Evolutionary conservation across 805 yeast genomes (phyloP).

Genomic region (Ogataea methanolica): DNA sequence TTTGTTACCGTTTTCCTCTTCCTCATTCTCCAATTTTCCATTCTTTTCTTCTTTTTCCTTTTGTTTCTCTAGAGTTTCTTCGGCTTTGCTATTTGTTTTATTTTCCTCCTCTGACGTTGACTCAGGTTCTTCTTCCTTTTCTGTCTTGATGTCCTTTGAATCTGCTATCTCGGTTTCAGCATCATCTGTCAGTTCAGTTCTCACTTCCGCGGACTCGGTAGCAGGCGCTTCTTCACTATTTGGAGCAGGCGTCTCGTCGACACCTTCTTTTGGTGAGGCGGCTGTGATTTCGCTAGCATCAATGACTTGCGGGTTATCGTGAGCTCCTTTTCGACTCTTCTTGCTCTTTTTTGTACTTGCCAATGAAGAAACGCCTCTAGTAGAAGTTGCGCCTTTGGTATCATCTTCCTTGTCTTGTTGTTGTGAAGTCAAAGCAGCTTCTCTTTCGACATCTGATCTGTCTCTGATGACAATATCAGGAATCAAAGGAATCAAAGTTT

Average conservation of each 20-base stretch:
- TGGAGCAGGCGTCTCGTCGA: background rate
- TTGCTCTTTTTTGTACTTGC: slow-evolving; percentile 29
- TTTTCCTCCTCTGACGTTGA: too few species aligned
- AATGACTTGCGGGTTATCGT: slow-evolving; percentile 5
- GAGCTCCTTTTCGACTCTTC: slow-evolving; percentile 36
- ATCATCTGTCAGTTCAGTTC: too few species aligned
- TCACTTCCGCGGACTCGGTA: too few species aligned
- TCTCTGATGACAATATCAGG: slow-evolving; percentile 83
- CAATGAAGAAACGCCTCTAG: slow-evolving; percentile 28
- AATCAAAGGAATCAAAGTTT: slow-evolving; percentile 70
- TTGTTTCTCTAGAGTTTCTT: background rate
- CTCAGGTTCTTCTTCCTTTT: background rate
- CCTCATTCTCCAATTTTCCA: background rate
- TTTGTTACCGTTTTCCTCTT: slow-evolving; percentile 4
- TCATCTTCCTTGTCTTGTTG: slow-evolving; percentile 33
- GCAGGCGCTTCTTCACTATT: too few species aligned
- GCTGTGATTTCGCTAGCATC: slow-evolving; percentile 4
- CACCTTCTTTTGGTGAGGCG: background rate
- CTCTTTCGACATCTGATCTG: slow-evolving; percentile 66
- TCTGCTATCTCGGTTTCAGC: too few species aligned
- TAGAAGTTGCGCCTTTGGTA: slow-evolving; percentile 22
- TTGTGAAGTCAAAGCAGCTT: slow-evolving; percentile 42
- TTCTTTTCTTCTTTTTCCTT: background rate
- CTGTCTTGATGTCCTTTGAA: background rate
- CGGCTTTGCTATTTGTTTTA: background rate